Conservation (phyloP, 805 yeast genomes). For the Kazachstania psychrophila region DNA sequence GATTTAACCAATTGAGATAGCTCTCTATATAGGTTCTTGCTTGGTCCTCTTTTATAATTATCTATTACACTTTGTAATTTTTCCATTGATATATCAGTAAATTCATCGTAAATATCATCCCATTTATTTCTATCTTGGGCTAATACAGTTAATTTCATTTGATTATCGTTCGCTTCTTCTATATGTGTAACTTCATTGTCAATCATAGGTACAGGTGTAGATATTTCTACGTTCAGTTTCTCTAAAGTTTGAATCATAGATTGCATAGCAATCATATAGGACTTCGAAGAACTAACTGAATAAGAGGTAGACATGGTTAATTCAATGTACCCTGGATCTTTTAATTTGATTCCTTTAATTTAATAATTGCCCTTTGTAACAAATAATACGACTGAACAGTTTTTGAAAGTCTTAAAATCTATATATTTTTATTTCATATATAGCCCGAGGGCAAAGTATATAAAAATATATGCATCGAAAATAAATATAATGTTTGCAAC, state of each 20-base stretch:
- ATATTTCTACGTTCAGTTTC: constrained; percentile 19
- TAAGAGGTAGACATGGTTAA: constrained; percentile 41
- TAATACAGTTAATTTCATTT: constrained; percentile 26
- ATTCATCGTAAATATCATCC: constrained; percentile 31
- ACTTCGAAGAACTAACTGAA: constrained; percentile 55
- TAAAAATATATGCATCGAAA: too few species aligned
- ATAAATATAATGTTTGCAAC: too few species aligned
- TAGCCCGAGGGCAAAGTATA: too few species aligned
- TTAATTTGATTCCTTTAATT: too few species aligned
- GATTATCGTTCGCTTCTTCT: constrained; percentile 25
- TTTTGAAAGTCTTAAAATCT: too few species aligned
- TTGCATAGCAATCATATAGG: constrained; percentile 73
- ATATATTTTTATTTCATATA: too few species aligned
- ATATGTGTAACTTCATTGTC: constrained; percentile 22
- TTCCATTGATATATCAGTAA: constrained; percentile 25
- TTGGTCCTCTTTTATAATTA: constrained; percentile 8
- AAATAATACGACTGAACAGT: too few species aligned
- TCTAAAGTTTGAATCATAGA: constrained; percentile 48
- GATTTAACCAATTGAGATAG: constrained; percentile 11
- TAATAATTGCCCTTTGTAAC: too few species aligned
- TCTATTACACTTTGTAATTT: constrained; percentile 16
- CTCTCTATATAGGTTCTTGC: constrained; percentile 12
- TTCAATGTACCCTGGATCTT: too few species aligned
- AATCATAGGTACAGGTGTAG: constrained; percentile 15
- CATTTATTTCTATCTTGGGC: constrained; percentile 34